Conservation (phyloP, 306 rosid species). For the Prunus kanzakura region DNA sequence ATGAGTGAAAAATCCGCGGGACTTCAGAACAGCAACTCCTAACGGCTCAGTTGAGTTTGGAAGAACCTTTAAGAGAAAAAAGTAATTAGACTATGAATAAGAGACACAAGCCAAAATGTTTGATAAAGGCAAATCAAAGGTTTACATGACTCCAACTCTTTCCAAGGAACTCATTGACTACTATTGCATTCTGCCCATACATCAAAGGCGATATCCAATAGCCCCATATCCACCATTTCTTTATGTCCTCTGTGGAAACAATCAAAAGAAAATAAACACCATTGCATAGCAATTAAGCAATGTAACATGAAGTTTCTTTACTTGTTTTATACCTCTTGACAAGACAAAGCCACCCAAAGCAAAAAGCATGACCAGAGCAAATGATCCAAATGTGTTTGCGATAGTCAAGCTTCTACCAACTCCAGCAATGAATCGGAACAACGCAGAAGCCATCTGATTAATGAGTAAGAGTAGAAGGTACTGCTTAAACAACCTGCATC, state of each 20-base stretch:
- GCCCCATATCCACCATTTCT: conserved; percentile 31
- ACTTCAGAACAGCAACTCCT: conserved; percentile 38
- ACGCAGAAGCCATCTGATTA: conserved; percentile 45
- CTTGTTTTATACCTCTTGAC: conserved; percentile 41
- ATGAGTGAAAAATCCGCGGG: conserved; percentile 45
- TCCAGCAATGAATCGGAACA: conserved; percentile 45
- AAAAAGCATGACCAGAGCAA: conserved; percentile 29
- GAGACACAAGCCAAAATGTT: neutral
- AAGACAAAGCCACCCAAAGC: conserved; percentile 44
- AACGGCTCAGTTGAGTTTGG: conserved; percentile 34
- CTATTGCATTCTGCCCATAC: conserved; percentile 24
- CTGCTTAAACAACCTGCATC: conserved; percentile 48
- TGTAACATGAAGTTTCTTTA: neutral
- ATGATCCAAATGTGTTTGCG: conserved; percentile 40
- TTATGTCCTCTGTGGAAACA: conserved; percentile 6
- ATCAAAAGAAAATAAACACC: neutral
- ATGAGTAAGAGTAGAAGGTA: conserved; percentile 36
- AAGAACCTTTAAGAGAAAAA: conserved; percentile 28
- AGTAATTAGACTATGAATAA: neutral
- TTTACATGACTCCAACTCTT: conserved; percentile 20
- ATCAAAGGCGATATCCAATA: conserved; percentile 28
- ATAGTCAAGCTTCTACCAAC: conserved; percentile 42
- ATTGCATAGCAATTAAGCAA: neutral
- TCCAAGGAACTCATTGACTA: conserved; percentile 26
- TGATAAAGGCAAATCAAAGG: neutral